Conservation (phyloP, 805 yeast species). For the Grigorovia humatica region DNA sequence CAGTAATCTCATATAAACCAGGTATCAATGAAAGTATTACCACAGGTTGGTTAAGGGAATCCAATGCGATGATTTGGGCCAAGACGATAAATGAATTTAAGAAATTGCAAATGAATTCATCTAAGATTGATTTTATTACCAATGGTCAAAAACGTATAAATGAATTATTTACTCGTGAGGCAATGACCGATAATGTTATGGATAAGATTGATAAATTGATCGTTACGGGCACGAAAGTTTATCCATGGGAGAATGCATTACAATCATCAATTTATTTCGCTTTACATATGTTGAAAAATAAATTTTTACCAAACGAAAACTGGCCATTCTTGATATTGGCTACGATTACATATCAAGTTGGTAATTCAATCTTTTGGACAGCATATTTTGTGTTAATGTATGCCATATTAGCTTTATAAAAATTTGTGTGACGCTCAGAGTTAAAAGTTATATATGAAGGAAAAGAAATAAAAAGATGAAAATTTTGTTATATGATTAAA, state of each 20-base stretch:
- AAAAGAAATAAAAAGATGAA: not conserved
- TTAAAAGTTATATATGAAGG: no score
- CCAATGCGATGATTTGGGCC: conserved; percentile 46
- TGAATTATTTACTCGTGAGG: conserved; percentile 29
- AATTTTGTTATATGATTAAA: not conserved
- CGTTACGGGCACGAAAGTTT: conserved; percentile 9
- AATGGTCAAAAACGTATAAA: conserved; percentile 28
- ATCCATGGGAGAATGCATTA: conserved; percentile 26
- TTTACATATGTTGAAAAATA: conserved; percentile 8
- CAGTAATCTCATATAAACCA: conserved; percentile 31
- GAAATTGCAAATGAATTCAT: not conserved
- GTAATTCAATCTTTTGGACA: conserved; percentile 9
- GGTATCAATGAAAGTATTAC: conserved; percentile 30
- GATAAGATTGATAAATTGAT: conserved; percentile 24
- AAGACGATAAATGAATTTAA: conserved; percentile 35
- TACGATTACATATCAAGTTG: not conserved
- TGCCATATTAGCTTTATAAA: not conserved
- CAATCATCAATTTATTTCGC: conserved; percentile 7
- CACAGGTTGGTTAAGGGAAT: conserved; percentile 54
- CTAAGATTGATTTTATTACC: not conserved
- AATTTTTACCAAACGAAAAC: conserved; percentile 6
- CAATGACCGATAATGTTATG: conserved; percentile 33
- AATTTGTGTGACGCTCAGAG: not conserved
- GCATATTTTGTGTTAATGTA: conserved; percentile 10
- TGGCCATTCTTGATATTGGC: conserved; percentile 15